These are phyloP conservation scores for Tetracladium marchalianum DNA, from an alignment of 495 filamentous ascomycete genomes.

Conservation along the genomic window DNA sequence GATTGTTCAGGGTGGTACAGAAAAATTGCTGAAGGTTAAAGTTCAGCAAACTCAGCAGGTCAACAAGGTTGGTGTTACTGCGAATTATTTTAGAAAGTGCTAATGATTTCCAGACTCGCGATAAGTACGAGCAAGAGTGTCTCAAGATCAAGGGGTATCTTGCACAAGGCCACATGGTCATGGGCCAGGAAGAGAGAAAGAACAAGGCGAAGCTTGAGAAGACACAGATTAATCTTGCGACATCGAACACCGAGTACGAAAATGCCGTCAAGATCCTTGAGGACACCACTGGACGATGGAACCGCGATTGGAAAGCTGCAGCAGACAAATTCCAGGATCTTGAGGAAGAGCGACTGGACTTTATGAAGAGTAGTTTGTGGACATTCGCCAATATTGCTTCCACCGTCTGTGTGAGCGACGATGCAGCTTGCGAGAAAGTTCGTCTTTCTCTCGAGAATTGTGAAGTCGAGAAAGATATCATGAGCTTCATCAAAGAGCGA, in stretches of 20 bases:
- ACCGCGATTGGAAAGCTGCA: conserved; percentile 93
- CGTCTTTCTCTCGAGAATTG: conserved; percentile 89
- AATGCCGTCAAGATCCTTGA: conserved; percentile 84
- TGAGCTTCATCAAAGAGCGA: conserved; percentile 74
- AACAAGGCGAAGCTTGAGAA: conserved; percentile 99
- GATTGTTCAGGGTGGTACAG: conserved; percentile 86
- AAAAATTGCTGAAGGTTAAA: conserved; percentile 89
- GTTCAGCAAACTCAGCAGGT: conserved; percentile 80
- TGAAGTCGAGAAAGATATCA: conserved; percentile 94
- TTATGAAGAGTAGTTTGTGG: conserved; percentile 95
- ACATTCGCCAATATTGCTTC: conserved; percentile 94
- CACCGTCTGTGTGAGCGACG: conserved; percentile 98
- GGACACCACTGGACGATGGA: conserved; percentile 93
- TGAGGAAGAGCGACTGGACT: conserved; percentile 94
- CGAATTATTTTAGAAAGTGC: conserved; percentile 2
- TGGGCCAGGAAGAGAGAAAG: conserved; percentile 98
- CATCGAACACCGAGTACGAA: conserved; percentile 88
- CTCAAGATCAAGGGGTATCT: conserved; percentile 97
- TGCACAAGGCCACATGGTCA: conserved; percentile 99
- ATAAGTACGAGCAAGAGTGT: conserved; percentile 94
- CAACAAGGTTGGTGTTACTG: conserved; percentile 59
- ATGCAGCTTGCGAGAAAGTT: conserved; percentile 94
- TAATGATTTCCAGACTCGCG: conserved; percentile 55
- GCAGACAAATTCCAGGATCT: conserved; percentile 99
- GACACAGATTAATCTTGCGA: conserved; percentile 88